Base-by-base conservation (phyloP, 441 rosid genomes). In the Theobroma grandiflorum region DNA sequence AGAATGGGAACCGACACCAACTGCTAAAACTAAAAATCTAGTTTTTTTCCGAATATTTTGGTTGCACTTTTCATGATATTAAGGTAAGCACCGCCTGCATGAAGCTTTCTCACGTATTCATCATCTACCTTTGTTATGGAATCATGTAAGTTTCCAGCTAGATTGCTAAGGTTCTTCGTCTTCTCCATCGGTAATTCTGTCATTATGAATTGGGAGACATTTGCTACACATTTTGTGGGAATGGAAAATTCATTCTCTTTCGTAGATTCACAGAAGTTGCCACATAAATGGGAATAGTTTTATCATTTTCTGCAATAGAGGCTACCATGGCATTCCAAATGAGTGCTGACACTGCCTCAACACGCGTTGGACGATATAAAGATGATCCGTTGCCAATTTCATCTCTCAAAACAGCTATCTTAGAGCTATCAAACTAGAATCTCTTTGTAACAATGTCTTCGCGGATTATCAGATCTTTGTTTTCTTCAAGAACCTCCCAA, bases 281-380 rank as follows among this genome's bases (percentile, higher is more conserved):
- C 3, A 8, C 14, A 57, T 40, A 14, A 2, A n/a, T 7, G 2
- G 61, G 22, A 53, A 6, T 7, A 18, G 14, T n/a, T 7, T 45
- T 6, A 9, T 14, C 22, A 1, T 1, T 6, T 18, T 35, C 22
- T 2, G n/a, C 2, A 6, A 69, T 4, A 31, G 63, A 35, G 6
- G 35, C 53, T 8, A 76, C 37, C 2, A 76, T 62, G 9, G 84
- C 55, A 1, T 73, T 77, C 88, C 84, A 85, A 50, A 85, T 79
- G 53, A 83, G 80, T 0, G 87, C 73, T 0, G 86, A 78, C 40
- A 87, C 79, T 0, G 87, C 82, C 59, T 89, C 85, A 2, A 85
- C 78, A 2, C 84, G 81, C 0, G 89, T 63, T n/a, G 90, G 88
- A 1, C 8, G n/a, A 49, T 63, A 63, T 40, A 76, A 40, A 16